Evolutionary conservation across 129 eudicot species (phyloP), one percentile per base, ranked within the genome.

Genomic region (Saussurea involucrata): DNA sequence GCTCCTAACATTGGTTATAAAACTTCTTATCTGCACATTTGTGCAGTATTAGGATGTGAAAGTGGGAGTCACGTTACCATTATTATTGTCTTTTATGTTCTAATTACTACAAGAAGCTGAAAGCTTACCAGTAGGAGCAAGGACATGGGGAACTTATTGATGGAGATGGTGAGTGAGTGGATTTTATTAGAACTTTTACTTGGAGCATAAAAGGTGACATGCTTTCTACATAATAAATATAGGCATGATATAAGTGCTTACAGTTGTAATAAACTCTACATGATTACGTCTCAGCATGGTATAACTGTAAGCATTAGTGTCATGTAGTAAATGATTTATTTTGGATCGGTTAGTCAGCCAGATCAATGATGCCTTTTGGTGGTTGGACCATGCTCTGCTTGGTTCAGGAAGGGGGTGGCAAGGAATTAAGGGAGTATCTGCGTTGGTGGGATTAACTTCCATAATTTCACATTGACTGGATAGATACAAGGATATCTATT

Each of bases 21-120:
- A 55, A 18, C 28, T 75, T 36, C 3, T 11, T 69, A 81, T 68
- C n/a, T 60, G 55, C 61, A 37, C 33, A 40, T 63, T 29, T 69
- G 63, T 40, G 15, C 49, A 40, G 49, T 36, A 36, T 36, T 36
- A 36, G 42, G 42, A 36, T 36, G 11, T 8, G 42, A 36, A 1
- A 8, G 58, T 46, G 20, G 55, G 58, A 46, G 18, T 13, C 58
- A 46, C 58, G 20, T 46, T 46, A 15, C 4, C 21, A 46, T n/a
- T 53, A 53, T 53, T 20, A 17, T 53, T 53, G 61, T 53, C 21
- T 53, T 46, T 49, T 17, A n/a, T 53, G 61, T 53, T 53, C 22
- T 53, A 53, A 49, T 53, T 53, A 53, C 61, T 22, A 53, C 61
- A 53, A 53, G 61, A 53, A 53, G 61, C 61, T 53, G 61, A n/a